A percentile compares a stretch with the other conserved stretches of the same genome.
Conservation (phyloP, 73 alveolate genomes). For the Tetrahymena thermophila region DNA sequence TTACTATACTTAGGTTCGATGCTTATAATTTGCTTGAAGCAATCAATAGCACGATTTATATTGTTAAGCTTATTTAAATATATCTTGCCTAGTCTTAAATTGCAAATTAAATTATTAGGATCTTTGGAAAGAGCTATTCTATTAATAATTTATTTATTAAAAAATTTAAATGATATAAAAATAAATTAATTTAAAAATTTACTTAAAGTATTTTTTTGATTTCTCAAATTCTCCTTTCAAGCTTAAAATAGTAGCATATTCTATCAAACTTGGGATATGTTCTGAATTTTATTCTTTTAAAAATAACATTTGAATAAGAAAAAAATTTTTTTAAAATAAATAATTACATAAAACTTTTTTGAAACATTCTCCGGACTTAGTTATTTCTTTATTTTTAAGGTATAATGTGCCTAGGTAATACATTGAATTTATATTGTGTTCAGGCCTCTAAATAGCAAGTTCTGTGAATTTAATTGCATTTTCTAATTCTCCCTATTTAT, state of each 20-base stretch:
- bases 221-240: background rate
- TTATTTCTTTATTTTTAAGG: background rate
- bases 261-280: background rate
- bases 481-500: conserved; percentile 32
- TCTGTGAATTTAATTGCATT: conserved; percentile 7
- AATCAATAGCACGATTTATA: background rate
- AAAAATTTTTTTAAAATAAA: background rate
- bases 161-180: background rate
- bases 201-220: background rate
- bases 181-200: background rate
- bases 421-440: conserved; percentile 26
- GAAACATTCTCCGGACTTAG: background rate
- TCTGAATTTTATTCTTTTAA: background rate
- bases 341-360: background rate
- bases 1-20: conserved; percentile 44
- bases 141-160: background rate
- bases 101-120: background rate
- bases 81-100: background rate
- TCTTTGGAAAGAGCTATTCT: conserved; percentile 23
- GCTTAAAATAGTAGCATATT: background rate
- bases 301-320: background rate
- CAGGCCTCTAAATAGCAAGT: conserved; percentile 1
- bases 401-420: conserved; percentile 37
- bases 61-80: background rate
- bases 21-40: conserved; percentile 41